Conservation (phyloP, 1,284 basidiomycete genomes). For the Pseudozyma tsukubaensis region DNA sequence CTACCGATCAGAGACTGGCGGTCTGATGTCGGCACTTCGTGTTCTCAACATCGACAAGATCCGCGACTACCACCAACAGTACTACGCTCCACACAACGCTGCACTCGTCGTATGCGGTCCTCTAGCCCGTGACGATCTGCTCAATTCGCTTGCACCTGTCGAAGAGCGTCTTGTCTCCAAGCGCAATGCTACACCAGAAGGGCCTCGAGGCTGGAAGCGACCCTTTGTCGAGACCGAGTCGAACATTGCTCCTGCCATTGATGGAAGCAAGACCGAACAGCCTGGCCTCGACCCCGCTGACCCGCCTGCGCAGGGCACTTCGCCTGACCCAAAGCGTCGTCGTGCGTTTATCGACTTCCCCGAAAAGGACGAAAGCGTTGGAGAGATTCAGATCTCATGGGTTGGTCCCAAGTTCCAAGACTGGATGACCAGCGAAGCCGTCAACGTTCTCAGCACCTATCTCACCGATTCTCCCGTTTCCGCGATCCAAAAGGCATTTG, state of each 20-base stretch:
- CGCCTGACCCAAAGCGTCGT: conserved; percentile 50
- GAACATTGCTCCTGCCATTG: conserved; percentile 73
- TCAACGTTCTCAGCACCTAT: conserved; percentile 84
- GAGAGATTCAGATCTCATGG: conserved; percentile 85
- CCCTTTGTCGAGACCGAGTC: conserved; percentile 92
- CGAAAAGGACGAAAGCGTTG: conserved; percentile 95
- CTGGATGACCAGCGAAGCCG: conserved; percentile 82
- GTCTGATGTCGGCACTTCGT: conserved; percentile 90
- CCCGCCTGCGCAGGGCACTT: conserved; percentile 37
- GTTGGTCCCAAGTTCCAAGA: conserved; percentile 81
- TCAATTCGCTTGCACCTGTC: conserved; percentile 75
- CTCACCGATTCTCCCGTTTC: conserved; percentile 85
- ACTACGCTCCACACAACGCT: conserved; percentile 95
- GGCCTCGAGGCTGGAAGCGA: conserved; percentile 86
- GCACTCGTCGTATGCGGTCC: conserved; percentile 84
- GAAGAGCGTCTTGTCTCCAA: conserved; percentile 60
- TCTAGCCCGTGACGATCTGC: conserved; percentile 73
- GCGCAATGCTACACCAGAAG: conserved; percentile 73
- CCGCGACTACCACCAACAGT: conserved; percentile 84
- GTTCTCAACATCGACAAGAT: conserved; percentile 88
- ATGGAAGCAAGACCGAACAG: conserved; percentile 47
- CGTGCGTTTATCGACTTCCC: conserved; percentile 88
- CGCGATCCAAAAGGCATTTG: conserved; percentile 90
- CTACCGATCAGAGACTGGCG: conserved; percentile 96
- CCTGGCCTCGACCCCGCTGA: conserved; percentile 60